Evolutionary conservation across 768 basidiomycete species (phyloP).

Genomic region (Termitomyces sp.): DNA sequence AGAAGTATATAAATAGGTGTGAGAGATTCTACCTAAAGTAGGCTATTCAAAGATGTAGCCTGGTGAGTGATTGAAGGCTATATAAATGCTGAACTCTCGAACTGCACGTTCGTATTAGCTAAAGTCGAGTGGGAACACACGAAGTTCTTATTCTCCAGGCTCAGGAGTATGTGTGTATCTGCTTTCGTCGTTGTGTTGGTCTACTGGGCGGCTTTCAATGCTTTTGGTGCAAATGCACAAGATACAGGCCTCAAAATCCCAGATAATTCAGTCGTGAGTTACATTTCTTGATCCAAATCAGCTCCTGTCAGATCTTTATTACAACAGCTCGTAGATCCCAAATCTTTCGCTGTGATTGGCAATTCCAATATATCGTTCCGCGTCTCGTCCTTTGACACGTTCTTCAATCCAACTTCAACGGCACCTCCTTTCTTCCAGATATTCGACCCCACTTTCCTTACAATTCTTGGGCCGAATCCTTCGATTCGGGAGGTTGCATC

Average conservation of each 20-base stretch:
- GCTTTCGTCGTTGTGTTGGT: background rate
- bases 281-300: background rate
- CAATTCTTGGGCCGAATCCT: conserved; percentile 51
- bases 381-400: conserved; percentile 27
- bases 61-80: background rate
- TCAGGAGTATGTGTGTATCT: background rate
- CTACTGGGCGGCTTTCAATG: background rate
- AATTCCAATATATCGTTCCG: conserved; percentile 32
- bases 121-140: background rate
- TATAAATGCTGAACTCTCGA: background rate
- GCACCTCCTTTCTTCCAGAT: conserved; percentile 53
- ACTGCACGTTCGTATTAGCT: too few species aligned
- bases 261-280: conserved; percentile 25
- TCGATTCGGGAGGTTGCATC: conserved; percentile 55
- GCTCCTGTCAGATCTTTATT: background rate
- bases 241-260: conserved; percentile 12
- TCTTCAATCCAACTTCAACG: conserved; percentile 59
- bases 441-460: conserved; percentile 45
- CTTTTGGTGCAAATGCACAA: background rate
- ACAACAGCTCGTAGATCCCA: conserved; percentile 45
- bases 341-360: conserved; percentile 46
- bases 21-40: background rate
- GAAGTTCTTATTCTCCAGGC: background rate
- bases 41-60: background rate
- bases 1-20: background rate